These are phyloP conservation scores for Bocquillonia castaneifolia DNA, from an alignment of 441 rosid species.

Conservation along the genomic window DNA sequence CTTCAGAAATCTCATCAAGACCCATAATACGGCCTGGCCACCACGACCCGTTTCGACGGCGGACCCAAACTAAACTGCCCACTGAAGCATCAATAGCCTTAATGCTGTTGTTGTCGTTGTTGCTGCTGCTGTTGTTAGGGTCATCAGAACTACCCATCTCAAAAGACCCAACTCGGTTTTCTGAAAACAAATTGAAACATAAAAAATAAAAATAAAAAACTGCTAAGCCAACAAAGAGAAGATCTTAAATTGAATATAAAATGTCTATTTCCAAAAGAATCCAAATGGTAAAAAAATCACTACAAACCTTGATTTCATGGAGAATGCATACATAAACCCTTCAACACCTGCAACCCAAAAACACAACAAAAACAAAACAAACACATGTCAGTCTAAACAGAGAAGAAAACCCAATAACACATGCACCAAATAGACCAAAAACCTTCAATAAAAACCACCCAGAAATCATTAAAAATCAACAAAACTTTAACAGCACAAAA, in stretches of 20 bases:
- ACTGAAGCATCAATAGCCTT: conserved; percentile 72
- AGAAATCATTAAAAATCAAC: neutral
- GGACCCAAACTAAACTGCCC: conserved; percentile 98
- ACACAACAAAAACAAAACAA: conserved; percentile 6
- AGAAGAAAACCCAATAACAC: conserved; percentile 30
- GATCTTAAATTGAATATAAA: conserved; percentile 29
- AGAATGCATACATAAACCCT: conserved; percentile 31
- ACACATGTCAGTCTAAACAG: conserved; percentile 15
- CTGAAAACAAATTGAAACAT: neutral
- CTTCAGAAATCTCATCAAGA: conserved; percentile 61
- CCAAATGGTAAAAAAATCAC: conserved; percentile 24
- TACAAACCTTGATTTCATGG: conserved; percentile 19
- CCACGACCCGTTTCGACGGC: conserved; percentile 98
- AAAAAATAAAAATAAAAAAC: conserved; percentile 8
- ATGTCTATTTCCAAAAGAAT: conserved; percentile 20
- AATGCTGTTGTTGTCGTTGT: conserved; percentile 27
- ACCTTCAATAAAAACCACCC: neutral
- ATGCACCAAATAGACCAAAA: conserved; percentile 37
- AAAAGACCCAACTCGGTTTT: conserved; percentile 28
- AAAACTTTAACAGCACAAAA: conserved; percentile 17
- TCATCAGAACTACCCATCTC: conserved; percentile 81
- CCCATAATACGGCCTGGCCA: conserved; percentile 94
- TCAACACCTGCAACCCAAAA: conserved; percentile 28
- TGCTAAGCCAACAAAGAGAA: conserved; percentile 1
- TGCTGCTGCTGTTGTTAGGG: conserved; percentile 34